Evolutionary conservation across 805 yeast genomes (phyloP), one percentile per base, ranked within the genome.

Genomic region (Candida nemodendra): DNA sequence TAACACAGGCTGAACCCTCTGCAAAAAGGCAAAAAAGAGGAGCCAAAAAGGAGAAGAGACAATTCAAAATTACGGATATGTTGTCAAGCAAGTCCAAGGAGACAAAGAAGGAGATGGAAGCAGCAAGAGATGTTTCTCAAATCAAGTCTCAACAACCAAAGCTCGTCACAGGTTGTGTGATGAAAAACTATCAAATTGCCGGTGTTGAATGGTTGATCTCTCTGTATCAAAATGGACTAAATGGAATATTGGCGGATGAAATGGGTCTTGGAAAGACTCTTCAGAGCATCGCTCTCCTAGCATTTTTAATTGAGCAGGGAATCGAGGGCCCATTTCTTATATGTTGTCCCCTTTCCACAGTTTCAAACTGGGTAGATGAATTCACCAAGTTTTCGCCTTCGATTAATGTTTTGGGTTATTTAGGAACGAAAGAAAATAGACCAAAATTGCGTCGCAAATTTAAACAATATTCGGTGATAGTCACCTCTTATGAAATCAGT

Each of bases 191-290:
- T 56, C 99, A 91, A 61, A 59, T 87, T 14, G 89, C 84, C 39
- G 99, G 98, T 1, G 72, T 91, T 39, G 89, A 87, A 47, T 91
- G 98, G 98, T 65, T 93, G 28, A 74, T 82, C 11, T 83, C 96
- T 0, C 64, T 91, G 18, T 93, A 84, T 58, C 95, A 90, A 56
- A 93, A 91, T 61, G 99, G 98, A 0, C 68, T 91, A 19, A 91
- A 91, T 59, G 99, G 98, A 2, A 90, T 93, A 24, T 65, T 93
- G 15, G 98, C 98, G 0, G 98, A 93, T 64, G 98, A 91, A 60
- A 91, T 91, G 99, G 98, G 98, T 0, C 66, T 91, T 18, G 99
- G 99, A 2, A 91, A 91, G 57, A 93, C 99, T 0, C 61, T 91
- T 6, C 96, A 93, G 59, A 82, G 93, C 29, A 87, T 91, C 38